A percentile compares a stretch with the other conserved stretches of the same genome.
Conservation (phyloP, 352 stramenopile species). For the Globisporangium lucens region DNA sequence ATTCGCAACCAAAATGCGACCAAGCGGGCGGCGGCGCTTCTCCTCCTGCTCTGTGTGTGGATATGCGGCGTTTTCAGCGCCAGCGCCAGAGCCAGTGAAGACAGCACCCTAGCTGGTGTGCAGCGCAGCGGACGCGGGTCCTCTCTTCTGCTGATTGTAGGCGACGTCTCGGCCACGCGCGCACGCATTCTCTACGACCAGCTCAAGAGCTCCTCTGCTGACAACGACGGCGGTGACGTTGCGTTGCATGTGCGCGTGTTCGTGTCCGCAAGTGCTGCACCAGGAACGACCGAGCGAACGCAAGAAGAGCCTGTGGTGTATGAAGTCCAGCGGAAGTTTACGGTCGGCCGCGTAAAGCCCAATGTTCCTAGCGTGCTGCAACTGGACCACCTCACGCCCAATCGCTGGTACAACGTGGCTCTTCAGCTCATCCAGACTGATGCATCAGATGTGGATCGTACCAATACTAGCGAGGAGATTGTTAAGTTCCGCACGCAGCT, state of each 20-base stretch:
- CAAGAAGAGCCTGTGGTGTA: not conserved
- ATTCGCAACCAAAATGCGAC: not conserved
- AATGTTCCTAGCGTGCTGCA: constrained; percentile 26
- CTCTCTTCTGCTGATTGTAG: constrained; percentile 44
- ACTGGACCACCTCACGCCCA: constrained; percentile 31
- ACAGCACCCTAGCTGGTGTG: not conserved
- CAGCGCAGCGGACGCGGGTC: not conserved
- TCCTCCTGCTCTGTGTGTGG: not conserved
- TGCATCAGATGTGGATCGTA: not conserved
- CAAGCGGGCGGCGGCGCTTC: not conserved
- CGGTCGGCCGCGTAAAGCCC: not conserved
- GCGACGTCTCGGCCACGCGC: constrained; percentile 37
- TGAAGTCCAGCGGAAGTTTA: constrained; percentile 7
- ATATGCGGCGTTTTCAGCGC: not conserved
- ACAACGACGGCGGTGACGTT: not conserved
- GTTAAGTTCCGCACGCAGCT: constrained; percentile 35
- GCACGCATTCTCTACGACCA: constrained; percentile 54
- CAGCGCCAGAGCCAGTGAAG: not conserved
- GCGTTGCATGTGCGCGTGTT: constrained; percentile 22
- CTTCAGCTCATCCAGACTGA: not conserved
- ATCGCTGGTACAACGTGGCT: constrained; percentile 35
- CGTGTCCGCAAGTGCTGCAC: not conserved
- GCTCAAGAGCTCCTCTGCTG: not conserved
- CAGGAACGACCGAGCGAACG: not conserved
- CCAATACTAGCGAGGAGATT: constrained; percentile 14